phyloP scores from a whole-genome alignment of 805 yeast genomes.

The Wickerhamomyces chaumierensis region DNA sequence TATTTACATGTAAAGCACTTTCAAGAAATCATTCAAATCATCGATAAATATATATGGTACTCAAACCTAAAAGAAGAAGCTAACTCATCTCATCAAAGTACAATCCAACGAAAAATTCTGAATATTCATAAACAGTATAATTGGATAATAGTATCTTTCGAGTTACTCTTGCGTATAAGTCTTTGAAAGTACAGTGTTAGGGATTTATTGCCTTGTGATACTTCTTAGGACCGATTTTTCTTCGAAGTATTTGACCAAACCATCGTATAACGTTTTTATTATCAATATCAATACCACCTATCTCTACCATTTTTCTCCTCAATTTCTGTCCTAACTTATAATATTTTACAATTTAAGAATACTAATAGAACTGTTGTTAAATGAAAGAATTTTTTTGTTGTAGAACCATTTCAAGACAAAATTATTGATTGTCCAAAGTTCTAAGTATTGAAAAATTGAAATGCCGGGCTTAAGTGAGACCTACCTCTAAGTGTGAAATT shows the following conservation, averaged over 20 bases:
- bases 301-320: conserved; percentile 35
- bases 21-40: conserved; percentile 24
- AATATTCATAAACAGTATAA: conserved; percentile 32
- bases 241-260: conserved; percentile 26
- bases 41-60: conserved; percentile 30
- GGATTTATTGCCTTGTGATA: conserved; percentile 31
- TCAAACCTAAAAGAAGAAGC: conserved; percentile 41
- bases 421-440: too few relatives aligned
- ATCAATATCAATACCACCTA: conserved; percentile 33
- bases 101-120: conserved; percentile 30
- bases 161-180: conserved; percentile 26
- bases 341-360: too few relatives aligned
- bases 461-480: too few relatives aligned
- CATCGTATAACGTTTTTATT: conserved; percentile 27
- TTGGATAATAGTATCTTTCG: conserved; percentile 34
- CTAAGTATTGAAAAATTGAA: too few relatives aligned
- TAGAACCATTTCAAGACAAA: too few relatives aligned
- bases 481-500: too few relatives aligned
- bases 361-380: too few relatives aligned
- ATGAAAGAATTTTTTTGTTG: too few relatives aligned
- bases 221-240: conserved; percentile 30
- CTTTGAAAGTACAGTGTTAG: conserved; percentile 24
- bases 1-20: conserved; percentile 7
- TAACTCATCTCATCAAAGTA: conserved; percentile 36
- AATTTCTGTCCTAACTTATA: too few relatives aligned